These are phyloP conservation scores for Penicillium sp. DNA, from an alignment of 2,329 filamentous ascomycete species.

Conservation along the genomic window DNA sequence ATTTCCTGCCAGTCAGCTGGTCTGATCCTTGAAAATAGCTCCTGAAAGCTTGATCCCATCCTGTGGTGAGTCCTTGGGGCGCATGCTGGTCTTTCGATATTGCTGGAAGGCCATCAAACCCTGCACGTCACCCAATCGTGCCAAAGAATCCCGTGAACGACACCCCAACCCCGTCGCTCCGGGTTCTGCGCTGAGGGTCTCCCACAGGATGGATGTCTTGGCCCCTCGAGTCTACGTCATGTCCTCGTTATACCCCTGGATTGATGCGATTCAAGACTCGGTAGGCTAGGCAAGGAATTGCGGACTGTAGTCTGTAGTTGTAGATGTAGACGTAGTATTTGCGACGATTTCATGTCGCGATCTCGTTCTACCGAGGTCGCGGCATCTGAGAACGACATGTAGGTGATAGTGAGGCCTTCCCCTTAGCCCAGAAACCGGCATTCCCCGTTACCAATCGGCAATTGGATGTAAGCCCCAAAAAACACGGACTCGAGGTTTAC, in stretches of 20 bases:
- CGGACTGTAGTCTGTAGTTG: background rate
- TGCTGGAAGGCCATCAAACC: background rate
- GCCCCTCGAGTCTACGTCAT: background rate
- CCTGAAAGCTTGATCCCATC: background rate
- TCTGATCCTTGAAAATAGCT: too few species aligned
- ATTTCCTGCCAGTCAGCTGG: constrained; percentile 11
- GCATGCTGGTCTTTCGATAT: background rate
- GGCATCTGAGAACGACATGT: background rate
- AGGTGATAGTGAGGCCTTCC: background rate
- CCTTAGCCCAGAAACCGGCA: too few species aligned
- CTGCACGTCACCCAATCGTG: background rate
- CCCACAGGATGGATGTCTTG: background rate
- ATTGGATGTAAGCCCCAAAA: too few species aligned
- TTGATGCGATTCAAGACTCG: background rate
- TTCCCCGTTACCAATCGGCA: too few species aligned
- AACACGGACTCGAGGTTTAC: too few species aligned
- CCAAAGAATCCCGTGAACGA: background rate
- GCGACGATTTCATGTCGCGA: background rate
- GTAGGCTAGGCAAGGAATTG: background rate
- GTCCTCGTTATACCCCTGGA: background rate
- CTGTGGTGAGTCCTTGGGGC: background rate
- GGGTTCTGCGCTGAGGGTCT: background rate
- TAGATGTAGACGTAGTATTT: background rate
- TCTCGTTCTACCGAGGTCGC: background rate
- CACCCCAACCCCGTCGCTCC: background rate